A percentile compares a stretch with the other conserved stretches of the same genome.
phyloP scores from a whole-genome alignment of 768 basidiomycete species.

The Leucocoprinus sp. region DNA sequence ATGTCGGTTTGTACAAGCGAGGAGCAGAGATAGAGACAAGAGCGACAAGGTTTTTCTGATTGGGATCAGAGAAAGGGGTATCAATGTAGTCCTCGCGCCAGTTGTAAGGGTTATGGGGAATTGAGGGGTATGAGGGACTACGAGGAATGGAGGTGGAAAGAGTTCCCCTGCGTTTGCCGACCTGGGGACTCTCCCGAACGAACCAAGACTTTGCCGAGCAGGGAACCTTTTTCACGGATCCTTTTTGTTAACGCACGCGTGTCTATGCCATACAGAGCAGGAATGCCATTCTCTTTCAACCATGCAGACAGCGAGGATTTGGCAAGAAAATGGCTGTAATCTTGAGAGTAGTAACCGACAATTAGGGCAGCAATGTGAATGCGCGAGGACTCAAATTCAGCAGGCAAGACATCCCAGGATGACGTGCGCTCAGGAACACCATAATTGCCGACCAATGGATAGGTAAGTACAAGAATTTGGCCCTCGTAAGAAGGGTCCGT shows the following conservation, averaged over 20 bases:
- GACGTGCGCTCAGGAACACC: slow-evolving; percentile 76
- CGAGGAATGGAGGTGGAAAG: slow-evolving; percentile 12
- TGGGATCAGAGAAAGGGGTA: slow-evolving; percentile 82
- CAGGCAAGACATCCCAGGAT: slow-evolving; percentile 48
- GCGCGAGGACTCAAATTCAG: slow-evolving; percentile 87
- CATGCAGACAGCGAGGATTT: slow-evolving; percentile 79
- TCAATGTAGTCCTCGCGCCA: slow-evolving; percentile 86
- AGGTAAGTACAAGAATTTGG: slow-evolving; percentile 95
- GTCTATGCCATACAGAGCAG: slow-evolving; percentile 93
- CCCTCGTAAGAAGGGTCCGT: slow-evolving; percentile 99
- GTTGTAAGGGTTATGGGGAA: slow-evolving; percentile 40
- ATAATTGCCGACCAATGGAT: slow-evolving; percentile 95
- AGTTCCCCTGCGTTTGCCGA: slow-evolving; percentile 26
- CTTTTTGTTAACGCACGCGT: slow-evolving; percentile 95
- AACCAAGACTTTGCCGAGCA: slow-evolving; percentile 80
- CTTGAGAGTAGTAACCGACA: slow-evolving; percentile 88
- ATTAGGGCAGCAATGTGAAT: slow-evolving; percentile 91
- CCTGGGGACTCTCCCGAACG: slow-evolving; percentile 41
- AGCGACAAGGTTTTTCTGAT: slow-evolving; percentile 84
- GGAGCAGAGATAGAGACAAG: slow-evolving; percentile 71
- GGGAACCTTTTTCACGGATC: slow-evolving; percentile 89
- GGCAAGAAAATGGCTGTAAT: slow-evolving; percentile 93
- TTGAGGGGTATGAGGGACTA: slow-evolving; percentile 32
- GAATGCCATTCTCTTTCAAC: slow-evolving; percentile 92
- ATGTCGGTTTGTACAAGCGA: slow-evolving; percentile 56